Evolutionary conservation across 257 asterid species (phyloP), one percentile per base, ranked within the genome.

Genomic region (Sherardia arvensis): DNA sequence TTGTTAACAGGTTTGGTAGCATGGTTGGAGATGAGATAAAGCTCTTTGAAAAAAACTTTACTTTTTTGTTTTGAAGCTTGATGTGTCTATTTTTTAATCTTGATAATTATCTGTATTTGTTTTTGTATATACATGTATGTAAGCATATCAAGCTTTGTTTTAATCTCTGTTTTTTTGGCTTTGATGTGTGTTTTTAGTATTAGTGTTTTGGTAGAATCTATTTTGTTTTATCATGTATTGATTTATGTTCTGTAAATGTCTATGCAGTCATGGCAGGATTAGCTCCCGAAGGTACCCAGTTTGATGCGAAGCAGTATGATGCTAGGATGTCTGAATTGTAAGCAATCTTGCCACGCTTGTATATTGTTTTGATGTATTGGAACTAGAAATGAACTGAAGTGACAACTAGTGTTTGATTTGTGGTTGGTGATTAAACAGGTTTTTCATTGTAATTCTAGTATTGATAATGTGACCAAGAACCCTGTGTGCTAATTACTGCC

Each of bases 261-360:
- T 66, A 7, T 53, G 38, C 72, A 79, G 84, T 73, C 67, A 76
- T 79, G 84, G 81, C 84, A 66, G 84, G 84, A 27, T 0, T 23
- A 25, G 69, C 79, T 59, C 64, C 81, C 15, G 84, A 79, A 47
- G 77, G 84, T 64, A 76, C 84, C 56, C 79, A 70, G 66, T 79
- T 73, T 73, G 84, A 79, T 70, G 64, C 81, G 34, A 78, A 72
- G 28, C 84, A 76, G 26, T 79, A 53, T 65, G 84, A 79, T 76
- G 60, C 77, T 32, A 79, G 71, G 63, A 79, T 79, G 84, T 69
- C 62, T 4, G 84, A 79, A 73, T 28, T 79, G 84, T 79, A 79
- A 70, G 84, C 73, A n/a, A 51, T 21, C 21, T 26, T 59, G 18
- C 29, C 30, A 15, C 23, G 10, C 40, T 59, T 51, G 29, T 34